These are phyloP conservation scores for Euphorbia peplus DNA, from an alignment of 345 rosid genomes.

Conservation along the genomic window DNA sequence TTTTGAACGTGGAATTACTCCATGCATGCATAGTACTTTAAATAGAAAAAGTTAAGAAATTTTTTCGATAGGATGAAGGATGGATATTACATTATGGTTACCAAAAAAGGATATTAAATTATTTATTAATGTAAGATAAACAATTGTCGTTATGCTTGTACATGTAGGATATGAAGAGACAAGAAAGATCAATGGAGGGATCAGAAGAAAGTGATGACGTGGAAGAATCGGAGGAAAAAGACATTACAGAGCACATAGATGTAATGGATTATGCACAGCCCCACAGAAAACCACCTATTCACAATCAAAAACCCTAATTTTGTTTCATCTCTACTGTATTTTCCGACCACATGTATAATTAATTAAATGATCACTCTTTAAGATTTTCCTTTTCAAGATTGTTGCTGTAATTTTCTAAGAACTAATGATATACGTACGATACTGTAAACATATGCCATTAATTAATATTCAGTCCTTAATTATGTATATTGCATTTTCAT, in stretches of 20 bases:
- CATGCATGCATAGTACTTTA: too few species aligned
- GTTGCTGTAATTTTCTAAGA: not conserved
- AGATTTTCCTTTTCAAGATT: not conserved
- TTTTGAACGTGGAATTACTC: too few species aligned
- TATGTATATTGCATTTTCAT: too few species aligned
- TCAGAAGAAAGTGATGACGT: conserved; percentile 16
- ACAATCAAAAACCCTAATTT: conserved; percentile 61
- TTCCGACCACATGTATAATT: too few species aligned
- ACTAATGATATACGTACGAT: not conserved
- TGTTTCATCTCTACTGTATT: too few species aligned
- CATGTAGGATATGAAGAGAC: conserved; percentile 23
- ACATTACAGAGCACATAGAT: conserved; percentile 38
- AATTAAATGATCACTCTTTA: conserved; percentile 3
- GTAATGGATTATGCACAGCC: conserved; percentile 90
- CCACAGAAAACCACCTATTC: conserved; percentile 90
- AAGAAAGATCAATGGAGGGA: conserved; percentile 27
- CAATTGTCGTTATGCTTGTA: too few species aligned
- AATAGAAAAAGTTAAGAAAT: too few species aligned
- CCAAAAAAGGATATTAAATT: too few species aligned
- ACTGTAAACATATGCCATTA: not conserved
- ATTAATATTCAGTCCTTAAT: not conserved
- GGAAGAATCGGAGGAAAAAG: conserved; percentile 30
- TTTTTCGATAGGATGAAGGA: too few species aligned
- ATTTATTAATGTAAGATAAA: too few species aligned
- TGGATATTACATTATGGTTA: too few species aligned